phyloP scores from a whole-genome alignment of 2,329 filamentous ascomycete genomes.

The Pestalotiopsis sp. region DNA sequence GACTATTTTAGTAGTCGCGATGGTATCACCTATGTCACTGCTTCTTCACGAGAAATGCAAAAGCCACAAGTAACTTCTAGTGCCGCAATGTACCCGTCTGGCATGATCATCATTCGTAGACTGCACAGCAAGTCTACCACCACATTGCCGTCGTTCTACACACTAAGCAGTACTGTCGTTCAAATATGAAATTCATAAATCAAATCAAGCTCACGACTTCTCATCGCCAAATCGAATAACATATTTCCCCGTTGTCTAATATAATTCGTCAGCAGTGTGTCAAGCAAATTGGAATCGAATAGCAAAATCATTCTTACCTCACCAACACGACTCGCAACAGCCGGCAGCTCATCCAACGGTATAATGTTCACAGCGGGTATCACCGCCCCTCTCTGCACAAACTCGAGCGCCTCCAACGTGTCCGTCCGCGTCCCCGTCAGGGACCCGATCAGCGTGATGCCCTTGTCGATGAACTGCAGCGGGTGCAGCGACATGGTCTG shows the following conservation, averaged over 20 bases:
- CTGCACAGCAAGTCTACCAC: too few relatives aligned
- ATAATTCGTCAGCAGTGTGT: neutral
- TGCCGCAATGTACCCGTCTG: too few relatives aligned
- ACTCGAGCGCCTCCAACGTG: slow-evolving; percentile 41
- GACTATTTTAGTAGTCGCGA: too few relatives aligned
- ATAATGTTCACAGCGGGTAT: slow-evolving; percentile 18
- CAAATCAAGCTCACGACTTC: neutral
- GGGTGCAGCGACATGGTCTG: slow-evolving; percentile 33
- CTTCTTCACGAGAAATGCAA: too few relatives aligned
- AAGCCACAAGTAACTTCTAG: too few relatives aligned
- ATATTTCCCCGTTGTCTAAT: slow-evolving; percentile 1
- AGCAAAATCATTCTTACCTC: neutral
- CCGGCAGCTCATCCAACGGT: neutral
- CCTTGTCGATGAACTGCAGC: slow-evolving; percentile 33
- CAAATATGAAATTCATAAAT: too few relatives aligned
- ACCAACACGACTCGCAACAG: neutral
- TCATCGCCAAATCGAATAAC: neutral
- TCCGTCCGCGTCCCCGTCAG: slow-evolving; percentile 38
- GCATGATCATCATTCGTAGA: too few relatives aligned
- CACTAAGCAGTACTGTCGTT: too few relatives aligned
- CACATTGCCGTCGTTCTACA: too few relatives aligned
- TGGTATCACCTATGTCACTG: too few relatives aligned
- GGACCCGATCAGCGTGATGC: slow-evolving; percentile 35
- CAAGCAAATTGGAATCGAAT: neutral
- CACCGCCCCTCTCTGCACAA: slow-evolving; percentile 34